These are phyloP conservation scores for Didymellaceae sp. DNA, from an alignment of 2,329 filamentous ascomycete species.

Conservation along the genomic window DNA sequence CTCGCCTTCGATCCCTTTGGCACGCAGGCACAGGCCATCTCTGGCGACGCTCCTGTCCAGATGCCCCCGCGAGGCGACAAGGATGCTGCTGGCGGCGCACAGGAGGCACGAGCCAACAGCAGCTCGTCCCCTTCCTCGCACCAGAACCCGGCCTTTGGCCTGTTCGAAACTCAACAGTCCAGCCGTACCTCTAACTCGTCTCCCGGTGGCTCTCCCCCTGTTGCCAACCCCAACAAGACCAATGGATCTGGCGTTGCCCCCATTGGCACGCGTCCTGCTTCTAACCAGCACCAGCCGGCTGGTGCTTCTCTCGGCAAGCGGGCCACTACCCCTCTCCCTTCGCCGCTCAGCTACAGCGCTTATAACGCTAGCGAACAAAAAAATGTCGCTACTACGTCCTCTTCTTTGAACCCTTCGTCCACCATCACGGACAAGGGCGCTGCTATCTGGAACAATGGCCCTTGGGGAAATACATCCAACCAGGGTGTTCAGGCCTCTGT, in stretches of 20 bases:
- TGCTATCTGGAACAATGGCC: conserved; percentile 75
- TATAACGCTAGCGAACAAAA: conserved; percentile 66
- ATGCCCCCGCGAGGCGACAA: conserved; percentile 56
- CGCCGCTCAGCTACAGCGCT: conserved; percentile 72
- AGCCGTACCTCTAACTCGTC: conserved; percentile 86
- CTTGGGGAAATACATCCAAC: conserved; percentile 75
- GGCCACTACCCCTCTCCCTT: conserved; percentile 88
- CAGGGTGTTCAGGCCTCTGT: conserved; percentile 90
- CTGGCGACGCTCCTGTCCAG: conserved; percentile 61
- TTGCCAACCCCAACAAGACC: conserved; percentile 66
- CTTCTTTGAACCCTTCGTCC: conserved; percentile 63
- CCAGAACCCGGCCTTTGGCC: conserved; percentile 56
- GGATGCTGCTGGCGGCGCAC: conserved; percentile 55
- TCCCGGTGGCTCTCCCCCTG: conserved; percentile 80
- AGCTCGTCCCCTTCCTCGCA: conserved; percentile 82
- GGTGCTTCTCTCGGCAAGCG: conserved; percentile 75
- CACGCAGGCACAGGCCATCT: conserved; percentile 56
- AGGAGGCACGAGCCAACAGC: conserved; percentile 78
- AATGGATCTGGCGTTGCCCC: conserved; percentile 77
- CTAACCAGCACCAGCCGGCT: conserved; percentile 61
- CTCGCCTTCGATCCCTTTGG: conserved; percentile 76
- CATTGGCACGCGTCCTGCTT: conserved; percentile 86
- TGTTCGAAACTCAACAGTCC: conserved; percentile 66
- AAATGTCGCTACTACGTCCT: conserved; percentile 56
- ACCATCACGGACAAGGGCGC: conserved; percentile 53